These are phyloP conservation scores for Dryadomyces quercus-mongolicae DNA, from an alignment of 2,329 filamentous ascomycete genomes.

Conservation along the genomic window DNA sequence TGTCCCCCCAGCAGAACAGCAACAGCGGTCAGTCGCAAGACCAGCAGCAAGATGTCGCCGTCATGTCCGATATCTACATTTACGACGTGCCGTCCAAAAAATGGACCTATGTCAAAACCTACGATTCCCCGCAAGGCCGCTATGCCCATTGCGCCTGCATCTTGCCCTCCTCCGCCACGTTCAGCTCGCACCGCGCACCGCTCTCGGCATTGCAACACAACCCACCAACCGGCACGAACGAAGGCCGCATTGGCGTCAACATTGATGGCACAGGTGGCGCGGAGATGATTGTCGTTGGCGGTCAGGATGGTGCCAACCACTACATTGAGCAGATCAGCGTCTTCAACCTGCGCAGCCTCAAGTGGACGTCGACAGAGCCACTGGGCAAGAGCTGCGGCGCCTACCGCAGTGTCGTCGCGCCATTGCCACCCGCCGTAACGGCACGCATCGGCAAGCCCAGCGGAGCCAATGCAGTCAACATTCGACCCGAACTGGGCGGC, in stretches of 20 bases:
- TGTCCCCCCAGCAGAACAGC: constrained; percentile 64
- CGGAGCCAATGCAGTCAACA: constrained; percentile 20
- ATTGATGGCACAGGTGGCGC: constrained; percentile 86
- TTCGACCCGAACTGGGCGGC: constrained; percentile 30
- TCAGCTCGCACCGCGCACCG: constrained; percentile 73
- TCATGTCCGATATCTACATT: constrained; percentile 97
- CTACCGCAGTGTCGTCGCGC: constrained; percentile 89
- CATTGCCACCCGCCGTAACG: constrained; percentile 55
- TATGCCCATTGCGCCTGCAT: constrained; percentile 96
- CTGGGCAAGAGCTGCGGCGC: constrained; percentile 90
- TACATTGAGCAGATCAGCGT: constrained; percentile 99
- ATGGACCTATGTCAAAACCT: constrained; percentile 75
- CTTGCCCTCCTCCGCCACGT: constrained; percentile 74
- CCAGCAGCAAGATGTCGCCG: constrained; percentile 73
- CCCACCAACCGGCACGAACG: constrained; percentile 68
- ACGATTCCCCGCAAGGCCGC: constrained; percentile 78
- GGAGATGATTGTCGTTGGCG: constrained; percentile 94
- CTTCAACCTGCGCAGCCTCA: constrained; percentile 88
- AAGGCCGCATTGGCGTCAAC: constrained; percentile 75
- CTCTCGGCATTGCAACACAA: constrained; percentile 85
- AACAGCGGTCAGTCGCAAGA: constrained; percentile 39
- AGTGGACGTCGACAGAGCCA: constrained; percentile 84
- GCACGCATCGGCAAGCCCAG: constrained; percentile 54
- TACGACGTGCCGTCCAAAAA: constrained; percentile 73
- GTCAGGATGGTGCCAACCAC: constrained; percentile 93